Base-by-base conservation (phyloP, 164 flowering plant genomes). In the Kalanchoe fedtschenkoi region DNA sequence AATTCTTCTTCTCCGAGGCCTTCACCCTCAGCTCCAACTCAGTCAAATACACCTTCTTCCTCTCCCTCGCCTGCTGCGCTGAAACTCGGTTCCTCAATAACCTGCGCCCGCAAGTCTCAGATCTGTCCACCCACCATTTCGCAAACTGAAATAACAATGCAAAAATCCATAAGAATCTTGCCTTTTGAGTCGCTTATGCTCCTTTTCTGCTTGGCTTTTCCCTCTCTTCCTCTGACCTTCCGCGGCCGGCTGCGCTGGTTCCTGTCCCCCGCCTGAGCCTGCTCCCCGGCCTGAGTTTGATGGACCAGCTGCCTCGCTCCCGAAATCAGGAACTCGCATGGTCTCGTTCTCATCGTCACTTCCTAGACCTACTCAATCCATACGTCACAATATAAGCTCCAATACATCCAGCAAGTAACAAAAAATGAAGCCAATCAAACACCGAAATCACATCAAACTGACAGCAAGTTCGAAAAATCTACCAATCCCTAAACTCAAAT, bases 311-410 rank as follows among this genome's bases (percentile, higher is more conserved):
- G 72, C 76, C 55, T 87, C 96, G 14, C 78, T 86, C 8, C 96
- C 87, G 11, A 90, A 66, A 72, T 90, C 99, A 21, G 99, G 97
- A 46, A 93, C 99, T 77, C 93, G 80, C 64, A 97, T 78, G 67
- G 88, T 84, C 80, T 93, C 99, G 22, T 93, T 84, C 80, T 93
- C 99, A 26, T 93, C 99, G 58, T 93, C 99, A 67, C 97, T 93
- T 77, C 91, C 99, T 75, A 85, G 64, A 2, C 97, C 99, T 91
- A 38, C 1, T 35, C 15, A 51, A 10, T 51, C 28, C 30, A 51
- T 14, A 51, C 56, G 26, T 51, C 56, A 51, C 56, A 32, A 34
- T 13, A 34, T 11, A 64, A 62, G 21, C 22, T 28, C 5, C 8
- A 28, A 41, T 17, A 15, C 22, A 15, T 5, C 54, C 34, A 15